These are phyloP conservation scores for Bruguiera parviflora DNA, from an alignment of 345 rosid species.

Conservation along the genomic window DNA sequence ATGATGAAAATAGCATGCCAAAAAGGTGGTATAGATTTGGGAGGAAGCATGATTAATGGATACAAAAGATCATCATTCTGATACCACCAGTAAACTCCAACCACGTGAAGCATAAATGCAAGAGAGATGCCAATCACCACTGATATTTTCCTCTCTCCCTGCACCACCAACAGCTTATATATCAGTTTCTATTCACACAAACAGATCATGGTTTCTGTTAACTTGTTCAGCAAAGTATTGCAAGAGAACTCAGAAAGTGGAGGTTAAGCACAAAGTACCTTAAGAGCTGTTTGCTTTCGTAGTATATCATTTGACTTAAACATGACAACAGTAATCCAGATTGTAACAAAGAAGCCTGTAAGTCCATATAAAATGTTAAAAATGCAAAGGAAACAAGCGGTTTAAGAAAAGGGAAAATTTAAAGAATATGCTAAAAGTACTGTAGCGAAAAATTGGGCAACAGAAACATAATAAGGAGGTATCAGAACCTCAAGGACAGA, in stretches of 20 bases:
- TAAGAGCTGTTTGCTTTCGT: slow-evolving; percentile 90
- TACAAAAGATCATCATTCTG: slow-evolving; percentile 78
- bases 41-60: slow-evolving; percentile 95
- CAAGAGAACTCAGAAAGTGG: not conserved
- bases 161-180: slow-evolving; percentile 33
- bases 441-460: too few relatives aligned
- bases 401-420: not conserved
- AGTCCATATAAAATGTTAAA: slow-evolving; percentile 24
- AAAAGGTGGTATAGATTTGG: slow-evolving; percentile 92
- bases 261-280: slow-evolving; percentile 41
- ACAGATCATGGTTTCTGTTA: not conserved
- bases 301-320: slow-evolving; percentile 96
- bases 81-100: slow-evolving; percentile 96
- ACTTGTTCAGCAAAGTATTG: not conserved
- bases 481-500: not conserved
- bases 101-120: slow-evolving; percentile 67
- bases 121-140: slow-evolving; percentile 66
- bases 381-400: not conserved
- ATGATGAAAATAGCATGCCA: slow-evolving; percentile 97
- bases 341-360: slow-evolving; percentile 93
- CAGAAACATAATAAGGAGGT: not conserved
- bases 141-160: slow-evolving; percentile 96
- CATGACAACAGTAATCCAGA: slow-evolving; percentile 97
- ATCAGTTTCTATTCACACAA: not conserved
- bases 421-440: too few relatives aligned